Base-by-base conservation (phyloP, 306 rosid species). In the Neltuma alba region DNA sequence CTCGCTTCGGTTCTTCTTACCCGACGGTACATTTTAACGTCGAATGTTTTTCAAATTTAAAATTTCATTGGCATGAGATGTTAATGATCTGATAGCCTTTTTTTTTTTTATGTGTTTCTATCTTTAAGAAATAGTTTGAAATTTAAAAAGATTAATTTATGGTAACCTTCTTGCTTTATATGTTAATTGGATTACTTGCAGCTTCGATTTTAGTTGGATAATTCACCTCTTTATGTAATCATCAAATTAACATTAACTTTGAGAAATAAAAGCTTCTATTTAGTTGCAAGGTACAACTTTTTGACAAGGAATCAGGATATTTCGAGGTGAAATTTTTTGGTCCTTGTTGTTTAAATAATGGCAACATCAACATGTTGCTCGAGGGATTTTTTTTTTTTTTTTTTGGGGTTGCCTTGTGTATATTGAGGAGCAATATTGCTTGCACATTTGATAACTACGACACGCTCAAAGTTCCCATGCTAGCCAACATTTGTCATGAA, bases 1-100 rank as follows among this genome's bases (percentile, higher is more conserved):
- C 34, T 89, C 87, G 82, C 92, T 95, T 73, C 82, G 81, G 4
- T 88, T 92, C 86, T 92, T 91, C 91, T 87, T 91, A 65, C 99
- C 99, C 7, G 86, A 91, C 15, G 97, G 98, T 95, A 88, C 81
- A 75, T 37, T 45, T n/a, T 83, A 14, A 36, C 33, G 57, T 74
- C 30, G 1, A 41, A 9, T 58, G 71, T 54, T 38, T 47, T 44
- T 76, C 11, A 14, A 76, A 33, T 31, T 38, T 14, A 3, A 14
- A 13, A n/a, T 34, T 75, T 9, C 4, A 25, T 55, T 40, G 21
- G 34, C 54, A 30, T 54, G 13, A 10, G 15, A 23, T 23, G 15
- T 23, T 55, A 21, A 25, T 55, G 30, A 54, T n/a, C 28, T n/a
- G 12, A 54, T 23, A 2, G 8, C 6, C 25, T 54, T 54, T n/a